Percentiles rank a stretch among this genome's conserved stretches.
Evolutionary conservation across 1,284 basidiomycete genomes (phyloP).

Genomic region (Ustilago shanxiensis): DNA sequence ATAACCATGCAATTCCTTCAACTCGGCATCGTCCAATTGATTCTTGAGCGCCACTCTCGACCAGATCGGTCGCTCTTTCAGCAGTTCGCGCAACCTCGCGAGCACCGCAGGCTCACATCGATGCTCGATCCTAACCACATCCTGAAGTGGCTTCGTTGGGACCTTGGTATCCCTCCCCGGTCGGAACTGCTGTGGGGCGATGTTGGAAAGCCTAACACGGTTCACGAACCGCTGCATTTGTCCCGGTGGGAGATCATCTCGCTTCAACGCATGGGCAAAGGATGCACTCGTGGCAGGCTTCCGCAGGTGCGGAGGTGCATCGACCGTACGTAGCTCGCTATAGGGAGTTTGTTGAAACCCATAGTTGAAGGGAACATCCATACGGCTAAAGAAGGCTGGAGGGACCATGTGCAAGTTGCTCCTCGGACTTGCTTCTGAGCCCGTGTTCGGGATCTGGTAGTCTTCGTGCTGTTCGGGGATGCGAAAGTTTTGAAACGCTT

Average conservation of each 20-base stretch:
- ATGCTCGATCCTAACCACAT: conserved; percentile 38
- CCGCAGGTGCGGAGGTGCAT: conserved; percentile 4
- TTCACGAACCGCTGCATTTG: conserved; percentile 48
- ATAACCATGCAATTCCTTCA: conserved; percentile 74
- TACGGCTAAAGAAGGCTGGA: conserved; percentile 62
- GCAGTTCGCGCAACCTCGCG: conserved; percentile 20
- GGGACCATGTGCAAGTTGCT: conserved; percentile 62
- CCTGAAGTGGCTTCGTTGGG: conserved; percentile 22
- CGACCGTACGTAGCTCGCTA: conserved; percentile 46
- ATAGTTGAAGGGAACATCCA: conserved; percentile 60
- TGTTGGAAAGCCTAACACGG: conserved; percentile 40
- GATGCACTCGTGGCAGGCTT: background rate
- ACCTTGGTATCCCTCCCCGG: conserved; percentile 21
- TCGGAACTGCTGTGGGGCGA: conserved; percentile 43
- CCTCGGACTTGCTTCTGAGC: background rate
- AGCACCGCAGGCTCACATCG: conserved; percentile 31
- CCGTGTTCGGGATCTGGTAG: conserved; percentile 31
- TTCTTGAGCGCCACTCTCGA: conserved; percentile 85
- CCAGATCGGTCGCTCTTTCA: conserved; percentile 85
- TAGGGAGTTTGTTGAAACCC: conserved; percentile 54
- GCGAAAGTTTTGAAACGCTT: conserved; percentile 42
- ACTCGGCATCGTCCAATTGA: conserved; percentile 80
- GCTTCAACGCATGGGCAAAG: conserved; percentile 18
- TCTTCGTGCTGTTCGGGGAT: conserved; percentile 49
- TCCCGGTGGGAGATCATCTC: background rate